Percentiles rank a stretch among this genome's conserved stretches.
Evolutionary conservation across 78 protist species (phyloP).

Genomic region (Tieghemostelium lacteum): DNA sequence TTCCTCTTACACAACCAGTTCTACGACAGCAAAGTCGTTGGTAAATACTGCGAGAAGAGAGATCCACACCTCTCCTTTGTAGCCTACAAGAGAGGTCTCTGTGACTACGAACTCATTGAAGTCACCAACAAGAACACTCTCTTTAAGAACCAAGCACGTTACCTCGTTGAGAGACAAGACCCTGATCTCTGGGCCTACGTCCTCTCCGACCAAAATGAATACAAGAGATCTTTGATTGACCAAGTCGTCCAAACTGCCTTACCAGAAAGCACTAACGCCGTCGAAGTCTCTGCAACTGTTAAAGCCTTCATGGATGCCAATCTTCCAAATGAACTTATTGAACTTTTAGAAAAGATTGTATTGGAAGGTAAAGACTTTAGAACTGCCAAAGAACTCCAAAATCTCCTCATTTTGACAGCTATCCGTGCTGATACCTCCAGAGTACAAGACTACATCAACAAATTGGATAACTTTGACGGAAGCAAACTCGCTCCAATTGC

Average conservation of each 20-base stretch:
- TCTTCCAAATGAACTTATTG: conserved; percentile 98
- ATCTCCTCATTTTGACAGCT: conserved; percentile 99
- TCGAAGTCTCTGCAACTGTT: conserved; percentile 97
- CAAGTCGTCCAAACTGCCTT: conserved; percentile 98
- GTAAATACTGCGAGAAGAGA: conserved; percentile 98
- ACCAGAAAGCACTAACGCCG: conserved; percentile 94
- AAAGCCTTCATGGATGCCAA: conserved; percentile 99
- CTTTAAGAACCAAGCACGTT: conserved; percentile 98
- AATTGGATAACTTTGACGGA: conserved; percentile 98
- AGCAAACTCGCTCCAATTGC: conserved; percentile 97
- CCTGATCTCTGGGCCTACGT: conserved; percentile 98
- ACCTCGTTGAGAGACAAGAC: conserved; percentile 97
- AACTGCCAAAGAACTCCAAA: conserved; percentile 97
- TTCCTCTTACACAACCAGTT: conserved; percentile 94
- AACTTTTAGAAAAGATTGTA: conserved; percentile 99
- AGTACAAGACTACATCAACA: conserved; percentile 97
- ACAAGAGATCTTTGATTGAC: conserved; percentile 89
- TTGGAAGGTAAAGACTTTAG: conserved; percentile 94
- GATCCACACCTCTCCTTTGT: conserved; percentile 98
- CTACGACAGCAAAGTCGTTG: conserved; percentile 94
- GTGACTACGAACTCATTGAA: conserved; percentile 97
- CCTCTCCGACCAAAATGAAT: conserved; percentile 92
- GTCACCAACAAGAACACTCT: conserved; percentile 96
- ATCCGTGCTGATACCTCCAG: conserved; percentile 95
- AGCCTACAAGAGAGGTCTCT: conserved; percentile 93